These are phyloP conservation scores for Periconia sp. DNA, from an alignment of 2,329 filamentous ascomycete genomes.

Conservation along the genomic window DNA sequence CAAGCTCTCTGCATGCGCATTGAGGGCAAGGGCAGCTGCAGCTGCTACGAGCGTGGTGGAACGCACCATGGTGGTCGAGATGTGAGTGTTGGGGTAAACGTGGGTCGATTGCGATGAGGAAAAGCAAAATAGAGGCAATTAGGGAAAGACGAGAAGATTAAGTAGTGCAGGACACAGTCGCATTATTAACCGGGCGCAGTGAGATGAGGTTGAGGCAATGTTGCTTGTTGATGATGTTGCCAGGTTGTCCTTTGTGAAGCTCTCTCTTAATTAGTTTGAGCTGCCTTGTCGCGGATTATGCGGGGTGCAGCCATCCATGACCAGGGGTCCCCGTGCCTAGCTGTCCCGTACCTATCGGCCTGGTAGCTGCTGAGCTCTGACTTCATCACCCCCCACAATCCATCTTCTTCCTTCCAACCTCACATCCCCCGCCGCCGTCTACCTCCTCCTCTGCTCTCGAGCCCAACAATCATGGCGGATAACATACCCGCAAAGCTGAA, in stretches of 20 bases:
- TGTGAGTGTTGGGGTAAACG: background rate
- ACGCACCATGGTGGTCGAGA: constrained; percentile 34
- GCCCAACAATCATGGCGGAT: constrained; percentile 63
- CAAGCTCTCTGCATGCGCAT: constrained; percentile 68
- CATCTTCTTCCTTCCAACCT: background rate
- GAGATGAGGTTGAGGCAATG: background rate
- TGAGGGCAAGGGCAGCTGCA: constrained; percentile 65
- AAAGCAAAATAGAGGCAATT: constrained; percentile 5
- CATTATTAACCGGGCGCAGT: constrained; percentile 12
- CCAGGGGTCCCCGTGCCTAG: background rate
- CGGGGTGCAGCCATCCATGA: background rate
- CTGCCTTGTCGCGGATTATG: background rate
- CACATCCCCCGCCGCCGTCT: background rate
- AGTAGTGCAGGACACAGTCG: constrained; percentile 11
- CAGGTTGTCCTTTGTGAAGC: constrained; percentile 23
- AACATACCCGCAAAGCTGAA: constrained; percentile 72
- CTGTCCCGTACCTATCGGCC: background rate
- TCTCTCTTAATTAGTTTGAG: background rate
- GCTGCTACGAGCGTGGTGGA: constrained; percentile 50
- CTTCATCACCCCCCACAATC: constrained; percentile 3
- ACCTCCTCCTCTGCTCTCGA: constrained; percentile 1
- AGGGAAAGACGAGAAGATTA: constrained; percentile 11
- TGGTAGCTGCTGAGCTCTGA: constrained; percentile 3
- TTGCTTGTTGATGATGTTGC: constrained; percentile 5
- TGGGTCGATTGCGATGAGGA: background rate